Base-by-base conservation (phyloP, 225 moss, liverwort and hornwort genomes). In the Pseudoscleropodium purum region DNA sequence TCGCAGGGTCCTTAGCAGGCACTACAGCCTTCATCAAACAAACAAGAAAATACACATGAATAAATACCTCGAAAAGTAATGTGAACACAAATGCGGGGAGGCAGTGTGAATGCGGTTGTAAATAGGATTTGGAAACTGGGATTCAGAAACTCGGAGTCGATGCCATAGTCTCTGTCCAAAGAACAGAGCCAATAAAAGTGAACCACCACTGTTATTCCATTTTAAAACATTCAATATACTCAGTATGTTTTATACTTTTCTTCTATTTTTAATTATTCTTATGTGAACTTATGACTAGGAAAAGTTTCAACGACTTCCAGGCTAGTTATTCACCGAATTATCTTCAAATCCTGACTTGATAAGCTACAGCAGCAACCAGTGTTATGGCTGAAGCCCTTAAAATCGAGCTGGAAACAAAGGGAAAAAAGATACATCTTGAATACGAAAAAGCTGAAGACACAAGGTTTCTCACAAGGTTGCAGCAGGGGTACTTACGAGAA, bases 1-100 rank as follows among this genome's bases (percentile, higher is more conserved):
- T 94, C 30, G 61, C 92, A 61, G 88, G 82, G 79, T 94, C 83
- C 56, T 45, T 88, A 70, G 92, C 93, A 79, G 94, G 94, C 72
- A 91, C 86, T 64, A 93, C 92, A 83, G 94, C 93, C 94, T 94
- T 86, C 86, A 84, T 62, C 52, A 91, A 84, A 85, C 51, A 85
- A 89, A 88, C 81, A 87, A 52, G 52, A 79, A 79, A 87, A 67
- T 21, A 72, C 15, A 57, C 29, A 78, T 37, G 21, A 24, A 72
- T 59, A 37, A 87, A 78, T 17, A 37, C 45, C 78, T 87, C 47
- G 31, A 69, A 36, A 54, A 66, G 61, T 36, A 74, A 56, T 49
- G 39, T 49, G 66, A 83, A 79, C 56, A 82, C 61, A 89, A 82
- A 73, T 80, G 56, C 72, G 60, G 65, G 37, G 45, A 45, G 45